These are phyloP conservation scores for Plasmodium falciparum DNA, from an alignment of 169 alveolate species.

Conservation along the genomic window DNA sequence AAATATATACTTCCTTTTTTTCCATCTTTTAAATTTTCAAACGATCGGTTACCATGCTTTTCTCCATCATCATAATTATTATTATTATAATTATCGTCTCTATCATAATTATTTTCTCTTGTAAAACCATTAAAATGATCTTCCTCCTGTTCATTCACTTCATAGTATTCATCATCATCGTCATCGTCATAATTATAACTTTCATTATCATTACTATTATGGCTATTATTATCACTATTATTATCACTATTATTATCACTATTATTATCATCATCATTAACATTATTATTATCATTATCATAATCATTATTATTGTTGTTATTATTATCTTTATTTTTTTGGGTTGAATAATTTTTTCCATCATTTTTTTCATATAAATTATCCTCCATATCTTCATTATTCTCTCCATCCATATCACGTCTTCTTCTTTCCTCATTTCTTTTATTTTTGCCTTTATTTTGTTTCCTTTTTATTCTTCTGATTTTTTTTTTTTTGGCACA, in stretches of 20 bases:
- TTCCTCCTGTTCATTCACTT: neutral
- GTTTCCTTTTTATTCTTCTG: conserved; percentile 2
- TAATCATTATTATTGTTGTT: conserved; percentile 6
- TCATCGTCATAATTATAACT: conserved; percentile 1
- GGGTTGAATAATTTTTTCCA: conserved; percentile 3
- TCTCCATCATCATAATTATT: conserved; percentile 21
- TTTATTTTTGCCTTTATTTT: conserved; percentile 12
- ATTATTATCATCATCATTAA: conserved; percentile 6
- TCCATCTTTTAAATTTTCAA: neutral
- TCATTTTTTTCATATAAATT: conserved; percentile 19
- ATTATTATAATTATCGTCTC: conserved; percentile 9
- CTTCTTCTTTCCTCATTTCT: neutral
- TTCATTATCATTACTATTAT: conserved; percentile 16
- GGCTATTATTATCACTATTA: neutral
- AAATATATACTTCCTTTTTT: conserved; percentile 10
- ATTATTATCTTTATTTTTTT: neutral
- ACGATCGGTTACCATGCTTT: conserved; percentile 3
- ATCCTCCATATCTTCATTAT: conserved; percentile 10
- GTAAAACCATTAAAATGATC: neutral
- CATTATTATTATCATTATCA: neutral
- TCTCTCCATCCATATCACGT: conserved; percentile 10
- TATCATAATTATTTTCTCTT: conserved; percentile 9
- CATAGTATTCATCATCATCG: neutral
- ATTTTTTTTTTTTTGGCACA: conserved; percentile 80
- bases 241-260: conserved; percentile 7